Evolutionary conservation across 257 asterid species (phyloP).

Genomic region (Penstemon barbatus): DNA sequence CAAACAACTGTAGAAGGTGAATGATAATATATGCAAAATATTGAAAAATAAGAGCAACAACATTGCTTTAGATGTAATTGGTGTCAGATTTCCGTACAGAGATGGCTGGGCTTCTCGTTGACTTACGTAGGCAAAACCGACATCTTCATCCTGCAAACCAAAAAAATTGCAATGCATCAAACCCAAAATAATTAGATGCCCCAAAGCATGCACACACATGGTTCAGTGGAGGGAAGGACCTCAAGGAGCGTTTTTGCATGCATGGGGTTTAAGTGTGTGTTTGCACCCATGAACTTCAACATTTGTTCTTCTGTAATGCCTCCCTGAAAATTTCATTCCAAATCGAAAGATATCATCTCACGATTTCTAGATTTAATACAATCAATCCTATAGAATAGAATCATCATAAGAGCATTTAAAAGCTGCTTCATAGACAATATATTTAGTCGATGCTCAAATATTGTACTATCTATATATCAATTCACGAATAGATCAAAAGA

Average conservation of each 20-base stretch:
- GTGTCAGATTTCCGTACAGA: slow-evolving; percentile 54
- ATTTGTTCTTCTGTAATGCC: slow-evolving; percentile 99
- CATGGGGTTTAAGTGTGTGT: slow-evolving; percentile 62
- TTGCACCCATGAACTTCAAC: slow-evolving; percentile 93
- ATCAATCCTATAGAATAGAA: slow-evolving; percentile 16
- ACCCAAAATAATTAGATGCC: not conserved
- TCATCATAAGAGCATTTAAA: slow-evolving; percentile 6
- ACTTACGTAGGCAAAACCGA: slow-evolving; percentile 92
- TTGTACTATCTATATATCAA: slow-evolving; percentile 9
- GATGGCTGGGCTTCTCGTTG: slow-evolving; percentile 95
- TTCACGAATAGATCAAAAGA: slow-evolving; percentile 20
- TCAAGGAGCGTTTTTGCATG: slow-evolving; percentile 81
- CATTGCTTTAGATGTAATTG: slow-evolving; percentile 25
- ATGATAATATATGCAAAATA: not conserved
- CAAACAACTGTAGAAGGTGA: slow-evolving; percentile 3
- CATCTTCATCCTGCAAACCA: slow-evolving; percentile 70
- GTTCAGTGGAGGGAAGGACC: slow-evolving; percentile 39
- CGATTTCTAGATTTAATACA: slow-evolving; percentile 1
- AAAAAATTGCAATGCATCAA: slow-evolving; percentile 19
- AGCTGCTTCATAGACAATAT: not conserved
- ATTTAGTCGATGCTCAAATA: not conserved
- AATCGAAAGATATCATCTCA: slow-evolving; percentile 4
- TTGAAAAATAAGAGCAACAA: not conserved
- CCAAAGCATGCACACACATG: slow-evolving; percentile 15
- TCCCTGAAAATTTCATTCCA: slow-evolving; percentile 56